A percentile compares a stretch with the other conserved stretches of the same genome.
Evolutionary conservation across 2,329 filamentous ascomycete genomes (phyloP).

Genomic region (Clarireedia homoeocarpa): DNA sequence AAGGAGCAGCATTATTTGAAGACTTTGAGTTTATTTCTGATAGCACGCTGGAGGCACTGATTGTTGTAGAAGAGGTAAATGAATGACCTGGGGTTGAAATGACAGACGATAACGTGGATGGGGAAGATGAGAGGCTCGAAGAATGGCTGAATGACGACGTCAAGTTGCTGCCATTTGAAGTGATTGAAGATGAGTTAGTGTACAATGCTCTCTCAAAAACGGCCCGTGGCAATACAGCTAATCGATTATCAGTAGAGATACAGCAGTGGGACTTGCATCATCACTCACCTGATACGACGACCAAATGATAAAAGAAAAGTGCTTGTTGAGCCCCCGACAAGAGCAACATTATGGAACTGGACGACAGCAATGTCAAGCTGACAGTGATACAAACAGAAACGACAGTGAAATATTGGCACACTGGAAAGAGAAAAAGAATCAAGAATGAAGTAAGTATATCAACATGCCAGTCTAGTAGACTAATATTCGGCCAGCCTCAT

Average conservation of each 20-base stretch:
- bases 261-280: background rate
- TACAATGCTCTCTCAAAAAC: background rate
- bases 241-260: background rate
- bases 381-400: background rate
- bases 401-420: too few relatives aligned
- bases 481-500: too few relatives aligned
- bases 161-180: background rate
- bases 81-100: background rate
- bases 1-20: background rate
- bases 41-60: background rate
- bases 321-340: background rate
- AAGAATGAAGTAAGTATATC: background rate
- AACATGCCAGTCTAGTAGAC: background rate
- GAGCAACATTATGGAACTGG: background rate
- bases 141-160: background rate
- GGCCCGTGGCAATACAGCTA: background rate
- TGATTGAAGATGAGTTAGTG: background rate
- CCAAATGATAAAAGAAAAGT: background rate
- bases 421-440: background rate
- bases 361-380: background rate
- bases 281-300: background rate
- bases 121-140: background rate
- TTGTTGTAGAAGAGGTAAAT: background rate
- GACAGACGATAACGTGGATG: too few relatives aligned
- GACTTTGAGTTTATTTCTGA: background rate